A percentile compares a stretch with the other conserved stretches of the same genome.
These are phyloP conservation scores for Mucor lusitanicus DNA, from an alignment of 371 early-diverging fungal species.

Conservation along the genomic window DNA sequence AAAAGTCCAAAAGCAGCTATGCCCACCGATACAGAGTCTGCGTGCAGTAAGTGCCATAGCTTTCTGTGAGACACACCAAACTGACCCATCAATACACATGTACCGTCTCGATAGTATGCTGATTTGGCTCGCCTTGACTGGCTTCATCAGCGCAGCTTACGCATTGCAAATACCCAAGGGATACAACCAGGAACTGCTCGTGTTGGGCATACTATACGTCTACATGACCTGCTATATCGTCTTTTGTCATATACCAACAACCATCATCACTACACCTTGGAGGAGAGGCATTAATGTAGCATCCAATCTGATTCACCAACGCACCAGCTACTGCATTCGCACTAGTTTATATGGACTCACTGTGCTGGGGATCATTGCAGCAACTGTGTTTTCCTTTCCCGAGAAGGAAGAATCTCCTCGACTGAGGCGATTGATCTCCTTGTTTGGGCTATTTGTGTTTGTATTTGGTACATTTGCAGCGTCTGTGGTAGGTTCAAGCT, in stretches of 20 bases:
- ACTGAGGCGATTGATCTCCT: slow-evolving; percentile 67
- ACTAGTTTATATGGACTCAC: neutral
- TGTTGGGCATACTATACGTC: slow-evolving; percentile 34
- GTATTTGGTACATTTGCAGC: slow-evolving; percentile 43
- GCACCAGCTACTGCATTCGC: neutral
- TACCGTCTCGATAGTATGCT: slow-evolving; percentile 3
- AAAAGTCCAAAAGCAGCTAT: neutral
- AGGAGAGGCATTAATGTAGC: neutral
- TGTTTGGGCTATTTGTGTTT: slow-evolving; percentile 68
- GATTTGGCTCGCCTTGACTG: slow-evolving; percentile 29
- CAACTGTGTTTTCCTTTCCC: slow-evolving; percentile 55
- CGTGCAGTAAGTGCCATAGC: neutral
- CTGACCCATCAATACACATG: too few relatives aligned
- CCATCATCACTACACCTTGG: slow-evolving; percentile 25
- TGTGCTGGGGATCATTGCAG: slow-evolving; percentile 47
- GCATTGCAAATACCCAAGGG: slow-evolving; percentile 36
- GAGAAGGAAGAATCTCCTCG: slow-evolving; percentile 56
- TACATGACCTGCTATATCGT: slow-evolving; percentile 26
- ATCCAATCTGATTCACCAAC: neutral
- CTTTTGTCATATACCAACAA: slow-evolving; percentile 34
- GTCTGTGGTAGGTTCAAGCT: slow-evolving; percentile 50
- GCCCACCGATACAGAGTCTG: neutral
- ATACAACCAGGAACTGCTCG: slow-evolving; percentile 30
- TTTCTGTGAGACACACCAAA: neutral
- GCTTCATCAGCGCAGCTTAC: slow-evolving; percentile 27